These are phyloP conservation scores for Sarcomyxa edulis DNA, from an alignment of 768 basidiomycete genomes.

Conservation along the genomic window DNA sequence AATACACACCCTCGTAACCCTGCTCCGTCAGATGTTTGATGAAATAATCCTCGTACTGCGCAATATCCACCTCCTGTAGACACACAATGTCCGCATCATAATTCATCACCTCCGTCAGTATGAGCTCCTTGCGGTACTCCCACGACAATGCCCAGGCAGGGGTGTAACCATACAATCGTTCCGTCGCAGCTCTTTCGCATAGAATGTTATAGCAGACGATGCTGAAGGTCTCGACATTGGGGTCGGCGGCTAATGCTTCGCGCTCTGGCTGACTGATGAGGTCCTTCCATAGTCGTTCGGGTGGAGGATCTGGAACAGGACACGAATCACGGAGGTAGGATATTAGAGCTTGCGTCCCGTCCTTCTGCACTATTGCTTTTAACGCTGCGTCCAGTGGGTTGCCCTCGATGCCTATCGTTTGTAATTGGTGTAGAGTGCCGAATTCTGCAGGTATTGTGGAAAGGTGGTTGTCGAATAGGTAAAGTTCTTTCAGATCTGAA, in stretches of 20 bases:
- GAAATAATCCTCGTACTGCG: constrained; percentile 92
- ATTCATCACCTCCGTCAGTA: constrained; percentile 77
- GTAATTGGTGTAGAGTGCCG: constrained; percentile 87
- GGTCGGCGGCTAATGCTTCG: constrained; percentile 55
- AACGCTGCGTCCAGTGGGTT: constrained; percentile 82
- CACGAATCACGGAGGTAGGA: constrained; percentile 91
- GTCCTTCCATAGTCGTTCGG: constrained; percentile 72
- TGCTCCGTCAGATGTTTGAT: constrained; percentile 60
- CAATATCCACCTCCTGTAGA: constrained; percentile 91
- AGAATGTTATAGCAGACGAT: constrained; percentile 92
- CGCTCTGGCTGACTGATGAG: constrained; percentile 55
- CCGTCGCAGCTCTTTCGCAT: constrained; percentile 86
- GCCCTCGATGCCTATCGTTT: constrained; percentile 94
- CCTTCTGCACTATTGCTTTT: constrained; percentile 84
- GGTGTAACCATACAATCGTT: constrained; percentile 90
- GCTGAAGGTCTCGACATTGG: constrained; percentile 69
- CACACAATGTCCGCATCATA: constrained; percentile 88
- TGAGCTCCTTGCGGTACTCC: constrained; percentile 88
- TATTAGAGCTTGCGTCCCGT: constrained; percentile 88
- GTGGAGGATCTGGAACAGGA: constrained; percentile 75
- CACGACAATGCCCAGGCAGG: constrained; percentile 96
- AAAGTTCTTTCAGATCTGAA: constrained; percentile 84
- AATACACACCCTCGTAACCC: constrained; percentile 89
- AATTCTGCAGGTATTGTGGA: constrained; percentile 79
- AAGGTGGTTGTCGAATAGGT: constrained; percentile 95